These are phyloP conservation scores for Talaromyces borbonicus DNA, from an alignment of 495 filamentous ascomycete species.

Conservation along the genomic window DNA sequence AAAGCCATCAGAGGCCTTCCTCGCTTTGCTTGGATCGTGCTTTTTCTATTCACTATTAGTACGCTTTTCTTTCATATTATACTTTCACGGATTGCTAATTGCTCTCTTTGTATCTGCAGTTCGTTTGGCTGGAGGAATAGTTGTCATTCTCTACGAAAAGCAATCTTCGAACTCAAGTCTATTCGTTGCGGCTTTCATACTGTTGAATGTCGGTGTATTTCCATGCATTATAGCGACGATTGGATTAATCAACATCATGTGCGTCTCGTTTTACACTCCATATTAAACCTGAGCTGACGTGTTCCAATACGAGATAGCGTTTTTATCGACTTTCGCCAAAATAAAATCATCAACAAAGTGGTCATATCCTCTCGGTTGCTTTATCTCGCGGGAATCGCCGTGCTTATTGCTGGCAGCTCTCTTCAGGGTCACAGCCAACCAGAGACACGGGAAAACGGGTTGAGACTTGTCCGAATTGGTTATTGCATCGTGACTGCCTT, in stretches of 20 bases:
- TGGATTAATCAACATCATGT: conserved; percentile 21
- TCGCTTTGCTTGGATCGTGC: conserved; percentile 13
- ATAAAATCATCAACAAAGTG: conserved; percentile 4
- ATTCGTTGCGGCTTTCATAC: conserved; percentile 15
- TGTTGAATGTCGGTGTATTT: conserved; percentile 18
- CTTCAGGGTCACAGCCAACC: conserved; percentile 15
- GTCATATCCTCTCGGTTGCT: conserved; percentile 14
- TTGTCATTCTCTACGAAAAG: conserved; percentile 16
- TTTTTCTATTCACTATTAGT: conserved; percentile 13
- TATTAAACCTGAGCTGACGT: neutral
- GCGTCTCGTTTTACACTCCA: neutral
- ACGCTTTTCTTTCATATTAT: neutral
- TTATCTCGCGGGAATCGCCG: conserved; percentile 15
- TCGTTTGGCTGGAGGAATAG: conserved; percentile 14
- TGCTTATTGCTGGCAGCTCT: conserved; percentile 17
- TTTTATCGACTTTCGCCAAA: neutral
- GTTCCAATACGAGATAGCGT: neutral
- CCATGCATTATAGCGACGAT: conserved; percentile 19
- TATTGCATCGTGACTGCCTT: conserved; percentile 19
- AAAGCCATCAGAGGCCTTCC: conserved; percentile 11
- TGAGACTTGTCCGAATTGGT: conserved; percentile 18
- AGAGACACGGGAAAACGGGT: conserved; percentile 8
- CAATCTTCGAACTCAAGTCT: conserved; percentile 11
- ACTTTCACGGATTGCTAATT: neutral
- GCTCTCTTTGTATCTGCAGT: conserved; percentile 6